A percentile compares a stretch with the other conserved stretches of the same genome.
Conservation (phyloP, 495 filamentous ascomycete genomes). For the Astrocystis sublimbata region DNA sequence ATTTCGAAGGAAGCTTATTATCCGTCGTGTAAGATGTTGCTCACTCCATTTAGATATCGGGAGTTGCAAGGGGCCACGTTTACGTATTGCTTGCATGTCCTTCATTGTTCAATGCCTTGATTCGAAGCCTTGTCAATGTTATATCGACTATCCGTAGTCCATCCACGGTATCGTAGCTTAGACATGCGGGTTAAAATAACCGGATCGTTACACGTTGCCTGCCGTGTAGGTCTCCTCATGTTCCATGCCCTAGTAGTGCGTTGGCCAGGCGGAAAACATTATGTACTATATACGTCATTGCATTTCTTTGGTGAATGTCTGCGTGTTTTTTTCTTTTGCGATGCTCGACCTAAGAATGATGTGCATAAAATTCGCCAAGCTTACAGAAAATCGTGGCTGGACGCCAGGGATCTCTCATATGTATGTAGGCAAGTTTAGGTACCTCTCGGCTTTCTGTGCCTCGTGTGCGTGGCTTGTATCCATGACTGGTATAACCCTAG, state of each 20-base stretch:
- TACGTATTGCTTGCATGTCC: conserved; percentile 10
- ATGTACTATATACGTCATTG: background rate
- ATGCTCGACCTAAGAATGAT: background rate
- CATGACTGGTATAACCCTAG: background rate
- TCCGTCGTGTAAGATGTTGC: background rate
- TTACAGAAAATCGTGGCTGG: conserved; percentile 3
- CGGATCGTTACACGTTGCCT: conserved; percentile 3
- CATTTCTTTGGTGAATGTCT: background rate
- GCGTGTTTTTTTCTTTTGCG: background rate
- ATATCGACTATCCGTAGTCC: background rate
- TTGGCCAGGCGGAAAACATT: too few relatives aligned
- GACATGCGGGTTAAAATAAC: conserved; percentile 8
- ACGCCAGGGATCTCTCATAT: conserved; percentile 9
- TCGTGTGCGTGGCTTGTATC: background rate
- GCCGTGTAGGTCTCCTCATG: background rate
- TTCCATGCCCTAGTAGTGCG: too few relatives aligned
- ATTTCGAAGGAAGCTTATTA: background rate
- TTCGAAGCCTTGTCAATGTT: conserved; percentile 11
- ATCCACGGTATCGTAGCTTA: too few relatives aligned
- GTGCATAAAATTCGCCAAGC: conserved; percentile 10
- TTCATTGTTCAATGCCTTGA: conserved; percentile 1
- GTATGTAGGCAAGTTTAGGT: background rate
- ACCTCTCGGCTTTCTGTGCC: background rate
- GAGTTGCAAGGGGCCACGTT: conserved; percentile 2
- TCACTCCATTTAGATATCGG: background rate